Evolutionary conservation across 208 protist species (phyloP), one percentile per base, ranked within the genome.

Genomic region (Acanthamoeba culbertsoni): DNA sequence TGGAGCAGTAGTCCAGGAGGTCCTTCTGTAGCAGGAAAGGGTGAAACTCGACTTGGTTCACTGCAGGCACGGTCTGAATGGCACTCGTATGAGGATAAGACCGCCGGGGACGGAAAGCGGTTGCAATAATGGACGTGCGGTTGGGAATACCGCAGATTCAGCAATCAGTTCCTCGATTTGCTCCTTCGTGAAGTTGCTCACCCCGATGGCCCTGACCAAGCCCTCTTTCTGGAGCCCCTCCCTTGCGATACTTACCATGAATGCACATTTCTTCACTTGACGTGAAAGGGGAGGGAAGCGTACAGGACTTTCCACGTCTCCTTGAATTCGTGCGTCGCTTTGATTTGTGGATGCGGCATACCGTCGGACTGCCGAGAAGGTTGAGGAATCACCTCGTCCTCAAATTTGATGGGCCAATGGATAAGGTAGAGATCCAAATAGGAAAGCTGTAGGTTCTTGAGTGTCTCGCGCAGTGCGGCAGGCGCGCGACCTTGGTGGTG

Each of bases 301-400:
- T 62, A 91, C 46, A 62, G 51, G 55, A 35, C 77, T 6, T 86
- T 86, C 77, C 84, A 91, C 8, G 57, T 71, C 20, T 46, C 16
- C 18, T 45, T n/a, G 59, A 46, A 71, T n/a, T 73, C 53, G 28
- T 71, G 28, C n/a, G 51, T n/a, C 51, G 46, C 26, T 33, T 62
- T 91, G 53, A 62, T 33, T 28, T 71, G 84, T 18, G 46, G 53
- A 62, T 46, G 63, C 95, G 26, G 82, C 62, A 26, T 95, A 75
- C 65, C 97, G 96, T 51, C 98, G 98, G 20, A 73, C 37, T 23
- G 75, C 26, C 18, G 93, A 68, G 1, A 96, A 33, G 53, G 77
- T 28, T 63, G 37, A 23, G 84, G 84, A 28, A 91, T 33, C 51
- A 53, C 53, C n/a, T 91, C 84, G 43, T 91, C 37, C 84, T 91